Evolutionary conservation across 257 asterid species (phyloP).

Genomic region (Perilla frutescens): DNA sequence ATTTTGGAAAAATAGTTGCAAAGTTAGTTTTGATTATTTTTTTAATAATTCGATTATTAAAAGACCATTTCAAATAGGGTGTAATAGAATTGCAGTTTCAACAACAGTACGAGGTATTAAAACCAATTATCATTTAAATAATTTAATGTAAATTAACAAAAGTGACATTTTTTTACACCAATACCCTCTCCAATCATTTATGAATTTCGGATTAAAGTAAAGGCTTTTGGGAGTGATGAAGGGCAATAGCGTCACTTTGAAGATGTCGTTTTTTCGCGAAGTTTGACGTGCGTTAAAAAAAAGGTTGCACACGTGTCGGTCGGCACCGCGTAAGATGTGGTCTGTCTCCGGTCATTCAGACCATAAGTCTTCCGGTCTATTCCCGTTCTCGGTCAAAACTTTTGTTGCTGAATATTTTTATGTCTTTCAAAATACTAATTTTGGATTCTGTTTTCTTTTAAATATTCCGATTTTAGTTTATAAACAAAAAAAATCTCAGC

Average conservation of each 20-base stretch:
- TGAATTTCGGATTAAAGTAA: neutral
- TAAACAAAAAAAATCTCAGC: too few species aligned
- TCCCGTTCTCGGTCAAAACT: constrained; percentile 36
- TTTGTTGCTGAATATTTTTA: neutral
- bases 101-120: too few species aligned
- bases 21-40: too few species aligned
- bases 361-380: constrained; percentile 43
- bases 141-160: neutral
- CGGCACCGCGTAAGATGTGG: constrained; percentile 33
- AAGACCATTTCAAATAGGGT: too few species aligned
- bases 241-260: constrained; percentile 16
- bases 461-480: neutral
- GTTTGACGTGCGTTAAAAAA: too few species aligned
- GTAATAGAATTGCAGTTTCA: too few species aligned
- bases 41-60: too few species aligned
- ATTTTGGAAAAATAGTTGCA: too few species aligned
- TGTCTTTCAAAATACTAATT: neutral
- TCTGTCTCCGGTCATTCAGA: constrained; percentile 49
- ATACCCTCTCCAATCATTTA: constrained; percentile 10
- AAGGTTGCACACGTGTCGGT: constrained; percentile 43
- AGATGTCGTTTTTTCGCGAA: neutral
- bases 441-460: neutral
- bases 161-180: neutral
- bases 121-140: too few species aligned
- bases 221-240: neutral